Percentiles rank a stretch among this genome's conserved stretches.
phyloP scores from a whole-genome alignment of 768 basidiomycete genomes.

The Cantharellus cinnabarinus region DNA sequence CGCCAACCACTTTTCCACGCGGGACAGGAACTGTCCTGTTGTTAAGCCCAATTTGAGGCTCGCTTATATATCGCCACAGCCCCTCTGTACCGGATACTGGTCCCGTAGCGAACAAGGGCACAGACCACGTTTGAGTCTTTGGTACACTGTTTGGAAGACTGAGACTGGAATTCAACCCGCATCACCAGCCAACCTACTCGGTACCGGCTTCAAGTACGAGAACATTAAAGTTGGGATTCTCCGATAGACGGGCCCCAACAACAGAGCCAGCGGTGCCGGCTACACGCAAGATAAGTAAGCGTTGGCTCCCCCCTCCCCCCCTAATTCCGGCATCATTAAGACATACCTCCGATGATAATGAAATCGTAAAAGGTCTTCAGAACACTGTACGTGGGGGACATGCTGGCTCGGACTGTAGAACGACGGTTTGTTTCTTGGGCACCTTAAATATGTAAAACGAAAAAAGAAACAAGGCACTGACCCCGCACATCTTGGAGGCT shows the following conservation, averaged over 20 bases:
- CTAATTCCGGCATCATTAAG: too few relatives aligned
- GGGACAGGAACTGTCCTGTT: constrained; percentile 23
- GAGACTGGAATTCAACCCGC: not conserved
- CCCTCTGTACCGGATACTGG: not conserved
- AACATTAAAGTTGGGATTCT: constrained; percentile 17
- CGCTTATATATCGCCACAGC: constrained; percentile 30
- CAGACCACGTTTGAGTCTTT: not conserved
- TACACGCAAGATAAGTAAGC: not conserved
- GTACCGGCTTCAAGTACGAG: constrained; percentile 14
- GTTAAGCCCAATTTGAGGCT: constrained; percentile 25
- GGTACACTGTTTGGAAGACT: not conserved
- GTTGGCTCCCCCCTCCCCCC: not conserved
- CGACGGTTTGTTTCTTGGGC: not conserved
- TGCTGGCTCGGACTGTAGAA: not conserved
- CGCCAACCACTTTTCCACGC: not conserved
- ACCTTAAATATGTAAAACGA: too few relatives aligned
- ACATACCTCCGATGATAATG: not conserved
- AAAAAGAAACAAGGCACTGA: too few relatives aligned
- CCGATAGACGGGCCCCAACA: constrained; percentile 17
- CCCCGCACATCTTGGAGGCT: too few relatives aligned
- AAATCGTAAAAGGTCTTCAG: not conserved
- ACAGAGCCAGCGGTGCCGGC: constrained; percentile 21
- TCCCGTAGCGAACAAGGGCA: not conserved
- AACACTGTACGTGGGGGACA: not conserved
- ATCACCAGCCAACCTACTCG: constrained; percentile 1